Conservation (phyloP, 257 asterid genomes). For the Scutellaria minor region DNA sequence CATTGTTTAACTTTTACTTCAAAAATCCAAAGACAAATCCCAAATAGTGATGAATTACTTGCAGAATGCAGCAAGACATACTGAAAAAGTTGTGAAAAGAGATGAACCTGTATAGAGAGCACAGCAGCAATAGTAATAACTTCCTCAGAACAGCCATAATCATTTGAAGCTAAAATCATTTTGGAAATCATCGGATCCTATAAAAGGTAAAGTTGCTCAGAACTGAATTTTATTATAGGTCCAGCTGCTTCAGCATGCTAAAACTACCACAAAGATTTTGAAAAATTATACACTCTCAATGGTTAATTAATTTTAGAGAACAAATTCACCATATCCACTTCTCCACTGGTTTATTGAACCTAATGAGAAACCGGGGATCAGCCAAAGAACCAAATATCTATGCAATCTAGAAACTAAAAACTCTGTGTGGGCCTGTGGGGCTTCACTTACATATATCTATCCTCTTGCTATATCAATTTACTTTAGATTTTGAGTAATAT, state of each 20-base stretch:
- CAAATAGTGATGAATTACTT: slow-evolving; percentile 1
- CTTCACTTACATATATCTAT: neutral
- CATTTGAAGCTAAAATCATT: slow-evolving; percentile 84
- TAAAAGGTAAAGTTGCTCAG: slow-evolving; percentile 24
- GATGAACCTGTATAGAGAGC: slow-evolving; percentile 82
- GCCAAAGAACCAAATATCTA: slow-evolving; percentile 7
- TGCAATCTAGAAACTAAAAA: slow-evolving; percentile 7
- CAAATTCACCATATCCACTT: neutral
- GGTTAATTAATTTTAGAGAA: neutral
- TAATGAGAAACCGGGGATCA: neutral
- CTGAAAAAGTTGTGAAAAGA: slow-evolving; percentile 17
- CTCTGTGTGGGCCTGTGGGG: neutral
- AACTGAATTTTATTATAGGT: neutral
- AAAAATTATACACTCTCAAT: slow-evolving; percentile 14
- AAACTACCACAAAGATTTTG: neutral
- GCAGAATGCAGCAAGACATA: slow-evolving; percentile 6
- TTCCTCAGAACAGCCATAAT: slow-evolving; percentile 90
- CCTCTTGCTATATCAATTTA: neutral
- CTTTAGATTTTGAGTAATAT: neutral
- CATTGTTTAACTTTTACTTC: slow-evolving; percentile 4
- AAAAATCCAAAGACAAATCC: slow-evolving; percentile 11
- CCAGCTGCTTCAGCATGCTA: neutral
- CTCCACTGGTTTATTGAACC: slow-evolving; percentile 12
- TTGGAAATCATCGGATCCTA: slow-evolving; percentile 95
- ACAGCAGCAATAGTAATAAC: slow-evolving; percentile 88